A percentile compares a stretch with the other conserved stretches of the same genome.
Conservation (phyloP, 345 rosid species). For the Aquilaria sinensis region DNA sequence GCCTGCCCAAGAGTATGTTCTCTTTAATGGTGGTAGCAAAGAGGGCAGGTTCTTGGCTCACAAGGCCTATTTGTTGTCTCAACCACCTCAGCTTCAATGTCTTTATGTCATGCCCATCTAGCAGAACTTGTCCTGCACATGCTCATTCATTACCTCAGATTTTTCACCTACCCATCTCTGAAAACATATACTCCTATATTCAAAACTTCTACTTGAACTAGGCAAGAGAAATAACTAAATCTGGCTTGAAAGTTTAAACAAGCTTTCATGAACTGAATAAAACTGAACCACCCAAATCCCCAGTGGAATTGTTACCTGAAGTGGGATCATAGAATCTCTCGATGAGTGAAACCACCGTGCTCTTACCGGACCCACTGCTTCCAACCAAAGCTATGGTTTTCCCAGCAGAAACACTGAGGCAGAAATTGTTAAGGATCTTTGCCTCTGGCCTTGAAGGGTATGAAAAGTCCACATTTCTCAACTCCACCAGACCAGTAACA, state of each 20-base stretch:
- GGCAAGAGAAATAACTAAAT: background rate
- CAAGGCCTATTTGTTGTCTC: slow-evolving; percentile 95
- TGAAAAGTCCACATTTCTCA: slow-evolving; percentile 73
- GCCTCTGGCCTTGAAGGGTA: slow-evolving; percentile 91
- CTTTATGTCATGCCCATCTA: slow-evolving; percentile 87
- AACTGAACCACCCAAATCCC: no score
- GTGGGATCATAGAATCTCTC: slow-evolving; percentile 93
- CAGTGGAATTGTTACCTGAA: slow-evolving; percentile 42
- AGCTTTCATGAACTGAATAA: no score
- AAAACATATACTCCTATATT: no score
- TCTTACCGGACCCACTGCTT: slow-evolving; percentile 98
- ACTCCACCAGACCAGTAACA: slow-evolving; percentile 72
- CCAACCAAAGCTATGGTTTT: slow-evolving; percentile 97
- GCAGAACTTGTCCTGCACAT: slow-evolving; percentile 69
- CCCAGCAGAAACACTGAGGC: slow-evolving; percentile 85
- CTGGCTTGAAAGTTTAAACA: background rate
- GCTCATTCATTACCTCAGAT: background rate
- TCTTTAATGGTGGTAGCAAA: slow-evolving; percentile 95
- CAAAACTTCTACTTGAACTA: no score
- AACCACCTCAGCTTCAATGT: slow-evolving; percentile 78
- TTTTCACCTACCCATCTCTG: background rate
- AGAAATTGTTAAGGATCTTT: slow-evolving; percentile 63
- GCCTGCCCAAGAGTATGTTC: slow-evolving; percentile 87
- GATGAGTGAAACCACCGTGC: slow-evolving; percentile 91
- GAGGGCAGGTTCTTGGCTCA: slow-evolving; percentile 95